A percentile compares a stretch with the other conserved stretches of the same genome.
These are phyloP conservation scores for Blattamonas nauphoetae DNA, from an alignment of 78 protist genomes.

Conservation along the genomic window DNA sequence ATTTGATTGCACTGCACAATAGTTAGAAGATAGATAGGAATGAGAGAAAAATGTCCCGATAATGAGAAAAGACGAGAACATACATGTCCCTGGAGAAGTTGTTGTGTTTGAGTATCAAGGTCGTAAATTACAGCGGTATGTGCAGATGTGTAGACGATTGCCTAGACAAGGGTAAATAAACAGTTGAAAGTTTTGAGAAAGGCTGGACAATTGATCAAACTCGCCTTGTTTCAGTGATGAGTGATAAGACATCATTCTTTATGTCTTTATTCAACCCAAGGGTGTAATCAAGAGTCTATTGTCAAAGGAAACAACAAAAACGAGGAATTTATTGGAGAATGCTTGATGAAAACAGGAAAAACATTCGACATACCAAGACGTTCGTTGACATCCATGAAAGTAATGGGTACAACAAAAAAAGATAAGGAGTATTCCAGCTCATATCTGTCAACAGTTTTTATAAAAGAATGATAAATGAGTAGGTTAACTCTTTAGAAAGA, in stretches of 20 bases:
- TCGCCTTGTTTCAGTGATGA: not conserved
- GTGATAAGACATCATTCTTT: not conserved
- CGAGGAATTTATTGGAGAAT: not conserved
- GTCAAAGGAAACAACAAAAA: not conserved
- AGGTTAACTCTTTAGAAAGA: too few species aligned
- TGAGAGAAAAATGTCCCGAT: too few species aligned
- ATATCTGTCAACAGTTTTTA: too few species aligned
- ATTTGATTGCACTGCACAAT: conserved; percentile 29
- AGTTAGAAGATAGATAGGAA: not conserved
- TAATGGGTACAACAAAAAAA: too few species aligned
- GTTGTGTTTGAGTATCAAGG: not conserved
- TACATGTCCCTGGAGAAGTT: conserved; percentile 48
- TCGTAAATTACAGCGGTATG: conserved; percentile 50
- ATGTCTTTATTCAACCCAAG: not conserved
- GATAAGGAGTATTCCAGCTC: too few species aligned
- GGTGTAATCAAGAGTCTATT: not conserved
- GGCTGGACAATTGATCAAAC: not conserved
- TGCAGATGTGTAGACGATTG: conserved; percentile 32
- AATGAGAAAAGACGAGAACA: too few species aligned
- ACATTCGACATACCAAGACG: not conserved
- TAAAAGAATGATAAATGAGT: too few species aligned
- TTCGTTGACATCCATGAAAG: not conserved
- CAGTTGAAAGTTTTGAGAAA: not conserved
- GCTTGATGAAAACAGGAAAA: not conserved
- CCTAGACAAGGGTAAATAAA: not conserved